Conservation (phyloP, 2,329 filamentous ascomycete genomes). For the Aaosphaeria arxii region DNA sequence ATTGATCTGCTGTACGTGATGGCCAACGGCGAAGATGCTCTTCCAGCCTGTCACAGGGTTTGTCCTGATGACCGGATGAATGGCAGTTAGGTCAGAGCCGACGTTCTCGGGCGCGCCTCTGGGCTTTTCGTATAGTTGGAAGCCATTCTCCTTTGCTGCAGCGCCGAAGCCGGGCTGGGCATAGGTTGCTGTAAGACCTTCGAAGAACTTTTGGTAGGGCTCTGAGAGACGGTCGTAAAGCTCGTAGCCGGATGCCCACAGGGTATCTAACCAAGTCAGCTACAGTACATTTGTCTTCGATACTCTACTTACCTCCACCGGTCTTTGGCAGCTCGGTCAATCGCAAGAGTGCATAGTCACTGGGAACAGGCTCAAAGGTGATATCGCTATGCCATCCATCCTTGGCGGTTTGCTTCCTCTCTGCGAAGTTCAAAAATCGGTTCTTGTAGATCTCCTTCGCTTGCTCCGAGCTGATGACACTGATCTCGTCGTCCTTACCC, state of each 20-base stretch:
- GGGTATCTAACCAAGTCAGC: conserved; percentile 23
- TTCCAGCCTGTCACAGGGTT: conserved; percentile 35
- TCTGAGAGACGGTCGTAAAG: conserved; percentile 50
- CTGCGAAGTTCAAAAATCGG: conserved; percentile 13
- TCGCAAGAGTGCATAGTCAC: conserved; percentile 36
- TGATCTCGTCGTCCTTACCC: conserved; percentile 38
- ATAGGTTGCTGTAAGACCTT: conserved; percentile 46
- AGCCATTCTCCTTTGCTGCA: conserved; percentile 37
- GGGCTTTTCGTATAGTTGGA: conserved; percentile 46
- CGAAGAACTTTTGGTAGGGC: conserved; percentile 49
- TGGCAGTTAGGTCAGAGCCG: conserved; percentile 48
- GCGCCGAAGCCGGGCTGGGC: conserved; percentile 43
- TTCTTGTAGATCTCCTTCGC: conserved; percentile 31
- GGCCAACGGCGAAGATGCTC: conserved; percentile 48
- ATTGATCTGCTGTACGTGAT: conserved; percentile 42
- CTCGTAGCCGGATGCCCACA: conserved; percentile 39
- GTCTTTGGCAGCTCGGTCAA: conserved; percentile 34
- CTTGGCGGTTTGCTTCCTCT: conserved; percentile 46
- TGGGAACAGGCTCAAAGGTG: conserved; percentile 38
- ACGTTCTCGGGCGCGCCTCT: conserved; percentile 56
- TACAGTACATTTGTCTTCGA: neutral
- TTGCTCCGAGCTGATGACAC: conserved; percentile 36
- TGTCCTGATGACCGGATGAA: conserved; percentile 58
- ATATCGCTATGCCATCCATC: conserved; percentile 53
- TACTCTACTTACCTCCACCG: conserved; percentile 42